Evolutionary conservation across 2,329 filamentous ascomycete genomes (phyloP).

Genomic region (Pseudocercospora pini-densiflorae): DNA sequence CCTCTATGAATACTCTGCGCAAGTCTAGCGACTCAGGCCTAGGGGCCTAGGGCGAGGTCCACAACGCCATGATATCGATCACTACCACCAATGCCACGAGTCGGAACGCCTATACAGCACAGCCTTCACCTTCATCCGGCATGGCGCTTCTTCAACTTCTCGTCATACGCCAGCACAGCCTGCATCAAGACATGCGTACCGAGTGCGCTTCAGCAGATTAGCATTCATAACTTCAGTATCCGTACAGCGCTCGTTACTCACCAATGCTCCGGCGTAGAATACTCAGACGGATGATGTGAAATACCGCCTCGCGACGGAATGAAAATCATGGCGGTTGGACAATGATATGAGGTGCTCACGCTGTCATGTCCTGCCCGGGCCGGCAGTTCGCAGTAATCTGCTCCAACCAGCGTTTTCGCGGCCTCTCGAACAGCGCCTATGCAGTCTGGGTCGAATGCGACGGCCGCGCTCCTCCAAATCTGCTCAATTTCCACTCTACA

Average conservation of each 20-base stretch:
- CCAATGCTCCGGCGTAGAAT: slow-evolving; percentile 33
- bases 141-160: slow-evolving; percentile 21
- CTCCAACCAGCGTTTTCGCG: slow-evolving; percentile 33
- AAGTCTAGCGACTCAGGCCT: no score
- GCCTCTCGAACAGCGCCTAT: slow-evolving; percentile 30
- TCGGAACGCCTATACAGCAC: no score
- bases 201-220: slow-evolving; percentile 21
- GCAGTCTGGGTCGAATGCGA: slow-evolving; percentile 32
- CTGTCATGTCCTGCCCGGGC: slow-evolving; percentile 35
- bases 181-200: slow-evolving; percentile 33
- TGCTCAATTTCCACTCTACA: slow-evolving; percentile 22
- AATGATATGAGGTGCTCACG: slow-evolving; percentile 35
- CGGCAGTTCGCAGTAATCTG: slow-evolving; percentile 16
- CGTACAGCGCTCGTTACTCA: neutral
- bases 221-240: neutral
- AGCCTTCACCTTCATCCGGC: no score
- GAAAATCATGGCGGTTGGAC: slow-evolving; percentile 42
- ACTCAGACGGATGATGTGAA: slow-evolving; percentile 33
- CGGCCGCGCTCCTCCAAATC: slow-evolving; percentile 30
- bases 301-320: slow-evolving; percentile 36
- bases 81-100: no score
- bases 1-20: no score
- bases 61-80: no score
- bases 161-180: slow-evolving; percentile 37
- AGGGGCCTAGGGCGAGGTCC: no score